Conservation (phyloP, 2,329 filamentous ascomycete genomes). For the Escovopsis weberi region DNA sequence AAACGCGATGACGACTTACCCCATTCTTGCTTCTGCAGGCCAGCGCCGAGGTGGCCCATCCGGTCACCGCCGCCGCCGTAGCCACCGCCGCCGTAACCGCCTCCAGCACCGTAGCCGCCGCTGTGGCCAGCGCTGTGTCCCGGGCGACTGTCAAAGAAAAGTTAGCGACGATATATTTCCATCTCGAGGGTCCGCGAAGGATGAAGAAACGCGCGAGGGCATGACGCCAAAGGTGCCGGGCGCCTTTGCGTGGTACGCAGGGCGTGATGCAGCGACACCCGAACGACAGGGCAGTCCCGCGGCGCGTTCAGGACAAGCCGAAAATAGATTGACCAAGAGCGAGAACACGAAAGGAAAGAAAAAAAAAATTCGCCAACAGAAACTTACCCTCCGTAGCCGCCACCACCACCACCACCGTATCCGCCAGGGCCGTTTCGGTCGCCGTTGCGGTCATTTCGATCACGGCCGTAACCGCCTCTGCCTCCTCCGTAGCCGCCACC, state of each 20-base stretch:
- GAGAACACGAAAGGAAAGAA: too few species aligned
- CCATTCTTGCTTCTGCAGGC: slow-evolving; percentile 79
- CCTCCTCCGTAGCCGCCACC: slow-evolving; percentile 22
- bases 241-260: slow-evolving; percentile 10
- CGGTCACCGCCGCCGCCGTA: slow-evolving; percentile 60
- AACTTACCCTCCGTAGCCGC: slow-evolving; percentile 24
- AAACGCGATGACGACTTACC: slow-evolving; percentile 39
- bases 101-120: slow-evolving; percentile 20
- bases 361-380: background rate
- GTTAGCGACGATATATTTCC: slow-evolving; percentile 27
- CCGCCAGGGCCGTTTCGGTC: slow-evolving; percentile 25
- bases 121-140: slow-evolving; percentile 19
- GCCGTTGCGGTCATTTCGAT: slow-evolving; percentile 32
- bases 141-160: slow-evolving; percentile 24
- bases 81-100: slow-evolving; percentile 22
- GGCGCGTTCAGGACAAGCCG: background rate
- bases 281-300: background rate
- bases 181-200: background rate
- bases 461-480: slow-evolving; percentile 24
- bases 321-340: background rate
- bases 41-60: slow-evolving; percentile 82
- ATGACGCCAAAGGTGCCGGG: too few species aligned
- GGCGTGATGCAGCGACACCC: slow-evolving; percentile 14
- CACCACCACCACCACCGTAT: slow-evolving; percentile 14
- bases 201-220: background rate